A percentile compares a stretch with the other conserved stretches of the same genome.
phyloP scores from a whole-genome alignment of 2,329 filamentous ascomycete species.

The Xylaria sp. region DNA sequence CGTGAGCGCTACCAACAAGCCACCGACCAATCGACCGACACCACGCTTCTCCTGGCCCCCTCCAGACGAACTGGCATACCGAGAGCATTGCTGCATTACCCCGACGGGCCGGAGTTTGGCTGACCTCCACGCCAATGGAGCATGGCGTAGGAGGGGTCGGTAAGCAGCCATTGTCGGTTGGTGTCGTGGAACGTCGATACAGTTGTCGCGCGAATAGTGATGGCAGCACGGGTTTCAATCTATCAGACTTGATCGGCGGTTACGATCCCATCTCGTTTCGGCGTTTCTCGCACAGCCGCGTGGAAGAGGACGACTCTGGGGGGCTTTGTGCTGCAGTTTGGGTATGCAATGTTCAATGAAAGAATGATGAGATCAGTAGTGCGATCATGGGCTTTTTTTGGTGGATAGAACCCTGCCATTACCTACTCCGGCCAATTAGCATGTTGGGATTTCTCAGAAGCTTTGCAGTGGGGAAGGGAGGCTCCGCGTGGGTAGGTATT shows the following conservation, averaged over 20 bases:
- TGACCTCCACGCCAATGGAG: constrained; percentile 28
- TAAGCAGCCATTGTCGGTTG: constrained; percentile 25
- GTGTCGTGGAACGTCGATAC: constrained; percentile 1
- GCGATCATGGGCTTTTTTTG: constrained; percentile 28
- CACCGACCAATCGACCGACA: constrained; percentile 40
- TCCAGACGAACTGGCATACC: constrained; percentile 41
- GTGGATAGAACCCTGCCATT: not conserved
- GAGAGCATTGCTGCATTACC: constrained; percentile 35
- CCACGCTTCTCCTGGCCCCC: constrained; percentile 21
- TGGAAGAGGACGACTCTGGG: not conserved
- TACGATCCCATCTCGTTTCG: constrained; percentile 27
- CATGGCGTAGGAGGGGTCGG: constrained; percentile 26
- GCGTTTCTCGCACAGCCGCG: not conserved
- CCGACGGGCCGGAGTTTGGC: constrained; percentile 3
- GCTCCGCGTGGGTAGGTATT: constrained; percentile 24
- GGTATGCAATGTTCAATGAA: not conserved
- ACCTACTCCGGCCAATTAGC: constrained; percentile 22
- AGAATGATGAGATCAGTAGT: constrained; percentile 34
- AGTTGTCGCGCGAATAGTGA: not conserved
- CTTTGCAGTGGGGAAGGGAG: constrained; percentile 18
- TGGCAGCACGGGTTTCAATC: not conserved
- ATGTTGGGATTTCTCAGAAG: constrained; percentile 19
- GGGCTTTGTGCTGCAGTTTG: not conserved
- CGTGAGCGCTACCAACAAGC: constrained; percentile 42
- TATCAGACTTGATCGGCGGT: not conserved